A percentile compares a stretch with the other conserved stretches of the same genome.
Evolutionary conservation across 352 stramenopile genomes (phyloP).

Genomic region (Thraustochytrium sp.): DNA sequence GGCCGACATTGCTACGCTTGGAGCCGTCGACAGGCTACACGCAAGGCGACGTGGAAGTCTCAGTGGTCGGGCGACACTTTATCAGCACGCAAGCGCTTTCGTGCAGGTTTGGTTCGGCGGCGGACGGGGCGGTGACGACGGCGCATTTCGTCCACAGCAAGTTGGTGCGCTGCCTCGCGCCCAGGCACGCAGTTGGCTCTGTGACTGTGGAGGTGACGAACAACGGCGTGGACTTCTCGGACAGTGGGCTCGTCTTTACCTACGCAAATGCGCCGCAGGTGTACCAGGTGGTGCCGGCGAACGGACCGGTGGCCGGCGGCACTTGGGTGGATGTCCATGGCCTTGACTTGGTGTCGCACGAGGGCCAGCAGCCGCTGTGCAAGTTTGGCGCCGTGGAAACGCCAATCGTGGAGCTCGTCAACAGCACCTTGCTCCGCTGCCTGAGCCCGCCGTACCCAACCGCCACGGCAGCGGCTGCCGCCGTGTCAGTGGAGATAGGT

Average conservation of each 20-base stretch:
- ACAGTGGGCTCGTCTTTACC: background rate
- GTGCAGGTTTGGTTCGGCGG: slow-evolving; percentile 60
- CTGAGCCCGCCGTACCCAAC: background rate
- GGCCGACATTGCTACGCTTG: slow-evolving; percentile 41
- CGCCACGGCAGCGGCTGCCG: background rate
- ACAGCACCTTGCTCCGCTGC: background rate
- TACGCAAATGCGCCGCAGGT: slow-evolving; percentile 10
- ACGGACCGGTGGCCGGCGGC: slow-evolving; percentile 19
- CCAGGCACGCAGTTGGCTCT: slow-evolving; percentile 44
- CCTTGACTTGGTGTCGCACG: background rate
- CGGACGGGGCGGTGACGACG: slow-evolving; percentile 28
- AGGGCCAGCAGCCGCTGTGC: background rate
- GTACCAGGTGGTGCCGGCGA: background rate
- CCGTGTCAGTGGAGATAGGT: background rate
- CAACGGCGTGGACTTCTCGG: slow-evolving; percentile 74
- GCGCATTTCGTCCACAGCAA: slow-evolving; percentile 53
- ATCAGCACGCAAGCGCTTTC: slow-evolving; percentile 54
- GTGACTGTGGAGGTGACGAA: slow-evolving; percentile 56
- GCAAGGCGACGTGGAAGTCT: slow-evolving; percentile 51
- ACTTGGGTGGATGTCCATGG: slow-evolving; percentile 40
- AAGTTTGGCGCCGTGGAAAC: background rate
- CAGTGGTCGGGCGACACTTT: slow-evolving; percentile 58
- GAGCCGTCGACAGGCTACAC: slow-evolving; percentile 46
- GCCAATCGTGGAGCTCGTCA: background rate
- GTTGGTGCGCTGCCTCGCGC: slow-evolving; percentile 54